phyloP scores from a whole-genome alignment of 352 stramenopile genomes.

The Globisporangium polare region DNA sequence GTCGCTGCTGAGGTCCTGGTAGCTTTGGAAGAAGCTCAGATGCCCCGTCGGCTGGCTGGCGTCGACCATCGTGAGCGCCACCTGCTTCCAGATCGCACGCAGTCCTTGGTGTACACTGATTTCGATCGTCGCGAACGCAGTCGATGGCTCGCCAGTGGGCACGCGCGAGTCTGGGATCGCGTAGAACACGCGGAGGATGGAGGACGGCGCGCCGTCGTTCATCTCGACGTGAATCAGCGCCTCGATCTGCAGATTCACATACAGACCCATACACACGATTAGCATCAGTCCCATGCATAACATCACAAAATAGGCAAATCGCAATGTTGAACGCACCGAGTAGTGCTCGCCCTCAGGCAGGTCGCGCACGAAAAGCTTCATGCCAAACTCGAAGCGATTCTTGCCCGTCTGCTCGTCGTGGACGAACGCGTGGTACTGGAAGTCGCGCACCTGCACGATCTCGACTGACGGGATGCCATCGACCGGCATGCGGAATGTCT shows the following conservation, averaged over 20 bases:
- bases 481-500: constrained; percentile 56
- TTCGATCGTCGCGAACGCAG: constrained; percentile 31
- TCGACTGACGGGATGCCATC: constrained; percentile 41
- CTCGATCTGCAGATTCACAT: constrained; percentile 29
- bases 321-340: constrained; percentile 33
- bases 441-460: constrained; percentile 46
- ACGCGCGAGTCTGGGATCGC: constrained; percentile 17
- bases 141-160: background rate
- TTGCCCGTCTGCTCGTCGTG: constrained; percentile 19
- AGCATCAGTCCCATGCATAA: background rate
- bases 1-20: constrained; percentile 13
- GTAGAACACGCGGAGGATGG: constrained; percentile 44
- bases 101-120: constrained; percentile 40
- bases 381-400: constrained; percentile 58
- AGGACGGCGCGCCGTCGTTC: constrained; percentile 21
- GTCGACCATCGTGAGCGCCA: constrained; percentile 39
- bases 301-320: background rate
- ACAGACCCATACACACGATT: background rate
- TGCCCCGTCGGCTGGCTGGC: constrained; percentile 25
- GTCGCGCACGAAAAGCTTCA: constrained; percentile 54
- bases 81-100: constrained; percentile 52
- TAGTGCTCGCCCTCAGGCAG: constrained; percentile 51
- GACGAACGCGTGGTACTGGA: constrained; percentile 54
- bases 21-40: constrained; percentile 17
- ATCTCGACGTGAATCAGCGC: constrained; percentile 37